Evolutionary conservation across 1,284 basidiomycete species (phyloP).

Genomic region (Cutaneotrichosporon dermatis): DNA sequence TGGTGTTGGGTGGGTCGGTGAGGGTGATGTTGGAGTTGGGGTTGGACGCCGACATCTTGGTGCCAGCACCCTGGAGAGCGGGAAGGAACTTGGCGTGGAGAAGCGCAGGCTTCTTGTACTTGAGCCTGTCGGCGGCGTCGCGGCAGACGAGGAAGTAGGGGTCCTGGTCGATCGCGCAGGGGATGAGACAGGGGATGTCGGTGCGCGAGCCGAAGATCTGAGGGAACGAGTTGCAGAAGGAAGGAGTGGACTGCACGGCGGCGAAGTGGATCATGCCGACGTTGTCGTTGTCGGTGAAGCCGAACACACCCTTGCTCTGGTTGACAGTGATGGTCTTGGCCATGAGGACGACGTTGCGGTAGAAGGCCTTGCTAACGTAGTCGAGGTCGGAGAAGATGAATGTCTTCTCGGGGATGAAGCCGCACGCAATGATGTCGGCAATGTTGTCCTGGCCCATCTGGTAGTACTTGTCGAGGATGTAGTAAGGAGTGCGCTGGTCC

Average conservation of each 20-base stretch:
- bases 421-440: conserved; percentile 81
- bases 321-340: conserved; percentile 89
- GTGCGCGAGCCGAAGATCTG: conserved; percentile 86
- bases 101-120: conserved; percentile 90
- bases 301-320: conserved; percentile 92
- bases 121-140: conserved; percentile 87
- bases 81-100: conserved; percentile 98
- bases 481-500: conserved; percentile 57
- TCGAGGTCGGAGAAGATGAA: conserved; percentile 95
- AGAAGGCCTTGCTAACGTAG: conserved; percentile 77
- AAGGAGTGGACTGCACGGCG: conserved; percentile 92
- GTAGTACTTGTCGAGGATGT: conserved; percentile 72
- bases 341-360: conserved; percentile 89
- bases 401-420: conserved; percentile 82
- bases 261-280: conserved; percentile 98
- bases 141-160: conserved; percentile 86
- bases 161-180: conserved; percentile 95
- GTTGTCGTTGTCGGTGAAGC: conserved; percentile 96
- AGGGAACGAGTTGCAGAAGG: conserved; percentile 97
- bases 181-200: conserved; percentile 89
- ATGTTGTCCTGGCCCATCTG: conserved; percentile 82
- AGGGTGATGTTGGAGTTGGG: conserved; percentile 89
- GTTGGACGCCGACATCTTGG: conserved; percentile 97
- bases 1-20: conserved; percentile 86
- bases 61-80: conserved; percentile 92